Evolutionary conservation across 495 filamentous ascomycete species (phyloP), one percentile per base, ranked within the genome.

Genomic region (Neurospora sp.): DNA sequence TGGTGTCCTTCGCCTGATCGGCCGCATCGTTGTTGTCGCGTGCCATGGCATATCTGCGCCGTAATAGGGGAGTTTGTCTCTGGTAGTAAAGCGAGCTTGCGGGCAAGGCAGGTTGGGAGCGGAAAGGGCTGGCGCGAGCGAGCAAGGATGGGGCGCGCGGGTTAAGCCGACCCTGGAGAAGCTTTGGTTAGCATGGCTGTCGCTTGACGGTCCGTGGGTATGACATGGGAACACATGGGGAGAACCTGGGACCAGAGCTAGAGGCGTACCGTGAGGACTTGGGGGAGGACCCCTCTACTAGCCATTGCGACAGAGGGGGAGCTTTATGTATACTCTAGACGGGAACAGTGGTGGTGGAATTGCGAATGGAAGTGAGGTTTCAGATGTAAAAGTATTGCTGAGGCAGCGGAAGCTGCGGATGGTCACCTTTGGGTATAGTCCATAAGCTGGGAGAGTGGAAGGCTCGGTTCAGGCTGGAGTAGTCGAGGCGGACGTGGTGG

Each of bases 91-190:
- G 39, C 23, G 73, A 72, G 37, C 38, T 20, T 54, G 72, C 7
- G 5, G 40, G 71, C 27, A 48, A n/a, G n/a, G 27, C 27, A 66
- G 14, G 12, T 66, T 66, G 54, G 14, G 48, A 20, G 54, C 75
- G 44, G 18, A 72, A 31, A 8, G 75, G 73, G 3, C 42, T 40
- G 59, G 73, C 66, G 39, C 62, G 46, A 12, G 71, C 11, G 27
- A 38, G 69, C n/a, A 59, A 35, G 14, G 72, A 73, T 41, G 70
- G 54, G 7, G 69, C 69, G 72, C 71, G 76, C 71, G 74, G 75
- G 69, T 71, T 73, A 72, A 79, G 77, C 46, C 73, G 75, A 70
- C 79, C 77, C 78, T 78, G 73, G 35, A 31, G 23, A 70, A 71
- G 44, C 27, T 27, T 66, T 48, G n/a, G 23, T 66, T 66, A 78